Evolutionary conservation across 352 stramenopile genomes (phyloP), one percentile per base, ranked within the genome.

Genomic region (Phytopythium boreale): DNA sequence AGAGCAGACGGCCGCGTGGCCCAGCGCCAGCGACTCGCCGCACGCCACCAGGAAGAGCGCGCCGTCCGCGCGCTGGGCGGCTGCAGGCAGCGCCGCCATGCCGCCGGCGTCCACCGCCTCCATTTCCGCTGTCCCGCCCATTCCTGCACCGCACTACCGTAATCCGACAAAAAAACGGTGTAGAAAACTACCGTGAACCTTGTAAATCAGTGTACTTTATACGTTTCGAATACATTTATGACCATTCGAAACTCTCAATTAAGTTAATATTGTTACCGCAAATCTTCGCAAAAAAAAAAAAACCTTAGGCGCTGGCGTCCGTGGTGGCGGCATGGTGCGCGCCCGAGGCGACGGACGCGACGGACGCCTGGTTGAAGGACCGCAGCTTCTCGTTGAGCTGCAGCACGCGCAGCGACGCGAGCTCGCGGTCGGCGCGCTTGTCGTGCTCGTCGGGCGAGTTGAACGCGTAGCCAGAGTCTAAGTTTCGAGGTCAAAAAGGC

Each of bases 391-490:
- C 68, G 36, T 80, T 75, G 64, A 71, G 77, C 56, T 82, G 68
- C n/a, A 78, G 70, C 46, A 84, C 73, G 20, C 75, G 74, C 44
- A 84, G 63, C 22, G 73, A 77, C 41, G 76, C 71, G 56, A 80
- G 75, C 47, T 82, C 76, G 61, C 71, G 76, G 27, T 73, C 51
- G 1, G 65, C 44, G 12, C 31, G 47, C 12, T 59, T 34, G 7
- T 37, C 60, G 26, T 53, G 53, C 10, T 67, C 67, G 8, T 87
- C 76, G 7, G 74, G 60, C 14, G 77, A 74, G 68, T 69, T 87
- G 68, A 88, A 84, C 15, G 78, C 71, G 65, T 75, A 86, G 56
- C 78, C 76, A 17, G 69, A 76, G 46, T 85, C 76, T 90, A 24
- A 36, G 62, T 51, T 31, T 59, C 59, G 64, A 65, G 62, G 59